These are phyloP conservation scores for Paraconiothyrium brasiliense DNA, from an alignment of 2,329 filamentous ascomycete species.

Conservation along the genomic window DNA sequence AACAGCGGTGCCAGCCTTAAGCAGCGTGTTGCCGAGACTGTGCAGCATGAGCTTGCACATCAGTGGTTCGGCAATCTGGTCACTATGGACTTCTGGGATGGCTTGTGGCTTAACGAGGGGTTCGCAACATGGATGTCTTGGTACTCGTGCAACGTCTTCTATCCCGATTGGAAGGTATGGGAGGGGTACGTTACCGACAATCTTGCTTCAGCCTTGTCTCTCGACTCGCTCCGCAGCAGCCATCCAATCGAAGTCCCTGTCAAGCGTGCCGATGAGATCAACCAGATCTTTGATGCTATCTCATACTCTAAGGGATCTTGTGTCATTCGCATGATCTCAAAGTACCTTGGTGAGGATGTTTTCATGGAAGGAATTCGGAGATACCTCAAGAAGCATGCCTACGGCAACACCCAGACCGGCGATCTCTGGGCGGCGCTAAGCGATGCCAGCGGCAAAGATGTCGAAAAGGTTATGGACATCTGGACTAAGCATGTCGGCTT, in stretches of 20 bases:
- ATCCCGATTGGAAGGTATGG: slow-evolving; percentile 99
- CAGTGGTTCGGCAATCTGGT: slow-evolving; percentile 99
- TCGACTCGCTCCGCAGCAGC: slow-evolving; percentile 92
- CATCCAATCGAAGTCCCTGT: slow-evolving; percentile 97
- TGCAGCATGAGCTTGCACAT: slow-evolving; percentile 96
- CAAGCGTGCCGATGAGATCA: slow-evolving; percentile 93
- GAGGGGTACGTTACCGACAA: slow-evolving; percentile 93
- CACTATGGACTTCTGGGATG: slow-evolving; percentile 99
- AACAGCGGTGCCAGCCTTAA: slow-evolving; percentile 87
- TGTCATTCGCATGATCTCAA: slow-evolving; percentile 96
- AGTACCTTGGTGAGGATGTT: slow-evolving; percentile 88
- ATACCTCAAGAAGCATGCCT: slow-evolving; percentile 97
- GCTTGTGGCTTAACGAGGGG: slow-evolving; percentile 93
- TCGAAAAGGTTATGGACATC: slow-evolving; percentile 89
- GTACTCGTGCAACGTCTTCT: slow-evolving; percentile 95
- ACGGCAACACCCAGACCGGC: slow-evolving; percentile 89
- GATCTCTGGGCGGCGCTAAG: slow-evolving; percentile 90
- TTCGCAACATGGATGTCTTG: slow-evolving; percentile 93
- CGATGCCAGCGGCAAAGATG: slow-evolving; percentile 89
- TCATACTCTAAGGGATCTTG: slow-evolving; percentile 98
- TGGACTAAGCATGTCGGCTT: slow-evolving; percentile 98
- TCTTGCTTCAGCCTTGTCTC: slow-evolving; percentile 83
- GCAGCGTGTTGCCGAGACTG: slow-evolving; percentile 92
- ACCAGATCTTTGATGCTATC: slow-evolving; percentile 98
- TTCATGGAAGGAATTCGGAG: slow-evolving; percentile 92